Evolutionary conservation across 352 stramenopile genomes (phyloP), one percentile per base, ranked within the genome.

Genomic region (Pythium dissotocum): DNA sequence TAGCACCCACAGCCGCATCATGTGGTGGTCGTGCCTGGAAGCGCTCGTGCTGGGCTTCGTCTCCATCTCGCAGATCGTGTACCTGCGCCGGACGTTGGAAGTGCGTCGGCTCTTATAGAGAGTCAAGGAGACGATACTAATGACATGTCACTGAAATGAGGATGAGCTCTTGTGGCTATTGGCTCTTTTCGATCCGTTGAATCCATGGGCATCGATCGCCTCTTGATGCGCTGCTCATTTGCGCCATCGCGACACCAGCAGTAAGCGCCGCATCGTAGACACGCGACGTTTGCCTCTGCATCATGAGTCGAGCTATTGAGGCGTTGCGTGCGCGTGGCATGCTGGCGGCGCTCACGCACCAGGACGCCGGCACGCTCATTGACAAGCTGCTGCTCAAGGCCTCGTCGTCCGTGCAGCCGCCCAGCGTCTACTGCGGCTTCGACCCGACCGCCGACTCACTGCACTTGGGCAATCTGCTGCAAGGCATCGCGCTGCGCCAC

Each of bases 361-460:
- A 87, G 72, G 73, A 89, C 35, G 84, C 81, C 1, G 82, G 83
- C 21, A 28, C 63, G 9, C 55, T 79, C 14, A 73, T 95, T 8
- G 86, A 95, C 64, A 75, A 73, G 14, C 63, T 87, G 52, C 32
- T 94, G 55, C n/a, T 54, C 28, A 32, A 42, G 18, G 52, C 16
- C 9, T 8, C 54, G 7, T 40, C 61, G 48, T 55, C 57, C 18
- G n/a, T 61, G 1, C 24, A 58, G 16, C 59, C 75, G 16, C 80
- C 84, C 9, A 69, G 79, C 30, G 83, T 96, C 9, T 97, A 97
- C 73, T 95, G 87, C 68, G 93, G 93, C 68, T 96, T 98, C 61
- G 93, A 98, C 67, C 93, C 93, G 33, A 98, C 93, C n/a, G 92
- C 92, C 2, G 82, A 96, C 64, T 94, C 88, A 70, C 79, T 98